These are phyloP conservation scores for Cryptococcus jaspeensis DNA, from an alignment of 1,284 basidiomycete species.

Conservation along the genomic window DNA sequence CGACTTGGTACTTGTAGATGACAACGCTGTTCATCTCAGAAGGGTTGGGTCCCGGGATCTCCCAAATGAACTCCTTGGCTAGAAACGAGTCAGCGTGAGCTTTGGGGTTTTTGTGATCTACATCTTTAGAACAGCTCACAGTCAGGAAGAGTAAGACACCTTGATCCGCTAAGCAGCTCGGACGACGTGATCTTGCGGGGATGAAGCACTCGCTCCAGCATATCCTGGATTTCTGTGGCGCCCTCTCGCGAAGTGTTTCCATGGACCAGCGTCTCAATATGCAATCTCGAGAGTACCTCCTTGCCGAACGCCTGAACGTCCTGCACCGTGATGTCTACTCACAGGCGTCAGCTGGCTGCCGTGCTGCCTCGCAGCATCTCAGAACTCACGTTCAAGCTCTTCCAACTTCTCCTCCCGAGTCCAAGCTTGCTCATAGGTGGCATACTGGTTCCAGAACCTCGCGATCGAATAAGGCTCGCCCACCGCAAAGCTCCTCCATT, in stretches of 20 bases:
- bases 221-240: conserved; percentile 69
- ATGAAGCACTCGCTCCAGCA: conserved; percentile 67
- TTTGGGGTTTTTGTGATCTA: background rate
- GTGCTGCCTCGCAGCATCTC: background rate
- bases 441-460: conserved; percentile 72
- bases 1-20: conserved; percentile 72
- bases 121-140: conserved; percentile 53
- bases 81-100: conserved; percentile 8
- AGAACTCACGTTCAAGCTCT: conserved; percentile 70
- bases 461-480: conserved; percentile 80
- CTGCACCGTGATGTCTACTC: conserved; percentile 64
- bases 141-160: conserved; percentile 66
- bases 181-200: conserved; percentile 60
- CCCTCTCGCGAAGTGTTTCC: conserved; percentile 87
- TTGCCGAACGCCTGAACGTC: conserved; percentile 70
- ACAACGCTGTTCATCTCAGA: conserved; percentile 86
- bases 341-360: conserved; percentile 2
- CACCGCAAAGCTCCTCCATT: conserved; percentile 82
- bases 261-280: conserved; percentile 73
- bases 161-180: conserved; percentile 60
- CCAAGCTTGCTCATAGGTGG: conserved; percentile 72
- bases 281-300: conserved; percentile 65
- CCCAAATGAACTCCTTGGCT: conserved; percentile 73
- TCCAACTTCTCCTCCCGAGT: conserved; percentile 75
- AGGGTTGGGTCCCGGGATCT: conserved; percentile 71